Evolutionary conservation across 2,329 filamentous ascomycete species (phyloP), one percentile per base, ranked within the genome.

Genomic region (Pochonia chlamydosporia): DNA sequence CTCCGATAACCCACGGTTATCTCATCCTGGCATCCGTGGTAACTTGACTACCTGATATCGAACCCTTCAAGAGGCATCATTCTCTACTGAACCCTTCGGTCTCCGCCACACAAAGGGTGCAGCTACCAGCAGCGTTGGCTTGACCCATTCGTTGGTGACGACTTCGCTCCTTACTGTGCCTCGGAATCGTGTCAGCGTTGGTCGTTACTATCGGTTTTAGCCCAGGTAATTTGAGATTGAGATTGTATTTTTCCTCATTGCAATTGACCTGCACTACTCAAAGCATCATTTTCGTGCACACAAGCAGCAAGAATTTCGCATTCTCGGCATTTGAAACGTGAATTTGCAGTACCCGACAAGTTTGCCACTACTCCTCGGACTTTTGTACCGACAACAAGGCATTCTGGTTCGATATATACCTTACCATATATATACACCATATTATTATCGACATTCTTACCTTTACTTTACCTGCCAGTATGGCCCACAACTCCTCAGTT

Each of bases 1-100:
- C 74, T 69, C 69, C 67, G 70, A 77, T 75, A 76, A 76, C 70
- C 67, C 67, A 70, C 64, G 69, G 75, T 75, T 77, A 78, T 78
- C 74, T 79, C 59, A 69, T 76, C 63, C 68, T 76, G 56, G 68
- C 65, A 63, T 72, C 74, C 53, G 70, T 78, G 63, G 65, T 76
- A 64, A 76, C 74, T 63, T 76, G 58, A 76, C 43, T 48, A 44
- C 39, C 26, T 35, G 36, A 43, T 42, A 50, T 43, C n/a, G 30
- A 28, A 28, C 8, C 31, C 25, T 23, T n/a, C 30, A 47, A 24
- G 20, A 39, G 35, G 8, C 20, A 40, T 35, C 16, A 20, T 11
- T 11, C 25, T 26, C 21, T 5, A 42, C 28, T 26, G 5, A 44
- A n/a, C 20, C 44, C 21, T 18, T 37, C 40, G 40, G 40, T 18